Evolutionary conservation across 441 rosid genomes (phyloP), one percentile per base, ranked within the genome.

Genomic region (Aleurites moluccanus): DNA sequence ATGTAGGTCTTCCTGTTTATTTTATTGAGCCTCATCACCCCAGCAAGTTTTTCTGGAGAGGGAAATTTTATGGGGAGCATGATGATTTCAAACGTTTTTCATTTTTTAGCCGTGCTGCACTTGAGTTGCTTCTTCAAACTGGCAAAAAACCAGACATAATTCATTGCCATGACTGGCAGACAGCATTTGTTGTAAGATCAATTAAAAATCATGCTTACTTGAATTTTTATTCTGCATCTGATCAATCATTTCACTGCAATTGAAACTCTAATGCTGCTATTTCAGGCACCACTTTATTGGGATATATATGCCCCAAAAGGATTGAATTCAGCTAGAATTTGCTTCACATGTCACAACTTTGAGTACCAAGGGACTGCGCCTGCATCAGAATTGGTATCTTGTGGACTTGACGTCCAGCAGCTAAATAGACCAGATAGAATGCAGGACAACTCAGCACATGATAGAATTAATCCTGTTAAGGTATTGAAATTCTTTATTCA

Each of bases 91-190:
- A 75, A 75, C 96, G 99, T 49, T 96, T 96, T 81, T 96, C 98
- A 20, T 96, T 80, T 83, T 96, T 93, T 76, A 93, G 99, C 82
- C 97, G 98, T 27, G 97, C 97, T 59, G 98, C 99, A 14, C 89
- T 96, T 69, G 97, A 96, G 87, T 83, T 93, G 86, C 91, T 96
- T 82, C 91, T 90, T 80, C 97, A 88, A 86, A 83, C 94, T 65
- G 97, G 98, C 74, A 96, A 96, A 84, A 91, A 82, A 82, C 99
- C 99, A 0, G 97, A 96, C 83, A 91, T 96, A 77, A 92, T 96
- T 64, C 99, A 96, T 77, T 96, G 98, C 83, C 99, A 96, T 80
- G 99, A 96, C 82, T 96, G 99, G 99, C 98, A 96, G 86, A 92
- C 99, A 72, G 98, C 99, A 75, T 96, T 96, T 85, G 92, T 96